Percentiles rank a stretch among this genome's conserved stretches.
phyloP scores from a whole-genome alignment of 192 early-diverging fungal genomes.

The Entomortierella parvispora region DNA sequence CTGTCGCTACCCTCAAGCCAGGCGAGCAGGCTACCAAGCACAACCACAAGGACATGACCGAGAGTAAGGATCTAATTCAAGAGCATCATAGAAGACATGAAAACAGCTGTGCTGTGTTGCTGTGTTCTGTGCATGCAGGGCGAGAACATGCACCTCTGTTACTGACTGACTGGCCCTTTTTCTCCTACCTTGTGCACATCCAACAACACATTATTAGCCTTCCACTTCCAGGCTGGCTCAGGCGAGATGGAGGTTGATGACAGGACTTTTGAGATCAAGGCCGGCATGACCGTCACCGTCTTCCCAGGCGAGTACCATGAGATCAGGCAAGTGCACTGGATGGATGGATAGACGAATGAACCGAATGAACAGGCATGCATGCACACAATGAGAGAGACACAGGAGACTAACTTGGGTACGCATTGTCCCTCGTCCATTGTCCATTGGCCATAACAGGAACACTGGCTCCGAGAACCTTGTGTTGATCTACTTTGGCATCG shows the following conservation, averaged over 20 bases:
- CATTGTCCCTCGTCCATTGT: neutral
- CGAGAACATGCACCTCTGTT: too few relatives aligned
- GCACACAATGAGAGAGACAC: neutral
- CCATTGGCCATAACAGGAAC: constrained; percentile 12
- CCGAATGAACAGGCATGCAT: too few relatives aligned
- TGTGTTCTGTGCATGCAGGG: too few relatives aligned
- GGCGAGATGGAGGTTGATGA: constrained; percentile 53
- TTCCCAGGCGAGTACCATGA: constrained; percentile 47
- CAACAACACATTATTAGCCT: too few relatives aligned
- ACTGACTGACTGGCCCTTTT: too few relatives aligned
- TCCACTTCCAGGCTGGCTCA: constrained; percentile 45
- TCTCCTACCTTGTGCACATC: neutral
- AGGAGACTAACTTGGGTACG: neutral
- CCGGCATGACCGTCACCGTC: constrained; percentile 50
- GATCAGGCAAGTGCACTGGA: constrained; percentile 28
- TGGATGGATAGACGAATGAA: neutral
- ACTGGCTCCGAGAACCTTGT: constrained; percentile 44
- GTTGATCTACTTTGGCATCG: constrained; percentile 53
- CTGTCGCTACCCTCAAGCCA: constrained; percentile 48
- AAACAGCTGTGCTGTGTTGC: neutral
- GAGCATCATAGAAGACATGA: too few relatives aligned
- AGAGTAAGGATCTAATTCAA: constrained; percentile 18
- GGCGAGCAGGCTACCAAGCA: constrained; percentile 48
- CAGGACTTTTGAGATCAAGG: constrained; percentile 40
- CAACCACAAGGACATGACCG: constrained; percentile 51